A percentile compares a stretch with the other conserved stretches of the same genome.
Conservation (phyloP, 306 rosid species). For the Astragalus glycyphyllos region DNA sequence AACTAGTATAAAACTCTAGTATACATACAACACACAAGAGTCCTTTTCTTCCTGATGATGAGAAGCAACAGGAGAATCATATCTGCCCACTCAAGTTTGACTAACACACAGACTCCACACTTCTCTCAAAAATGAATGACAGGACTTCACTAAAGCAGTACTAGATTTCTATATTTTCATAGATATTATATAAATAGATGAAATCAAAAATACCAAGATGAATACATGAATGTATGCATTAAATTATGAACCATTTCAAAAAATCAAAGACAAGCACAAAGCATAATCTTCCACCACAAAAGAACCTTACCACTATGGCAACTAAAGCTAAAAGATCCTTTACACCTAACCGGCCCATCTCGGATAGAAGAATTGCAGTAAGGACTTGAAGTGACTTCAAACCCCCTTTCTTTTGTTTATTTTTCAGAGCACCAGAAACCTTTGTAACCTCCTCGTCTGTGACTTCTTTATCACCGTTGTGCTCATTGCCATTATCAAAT, state of each 20-base stretch:
- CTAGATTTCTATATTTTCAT: not conserved
- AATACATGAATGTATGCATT: constrained; percentile 21
- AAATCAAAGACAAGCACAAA: constrained; percentile 22
- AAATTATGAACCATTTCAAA: constrained; percentile 10
- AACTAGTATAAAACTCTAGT: constrained; percentile 24
- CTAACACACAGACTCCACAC: constrained; percentile 17
- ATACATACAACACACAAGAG: not conserved
- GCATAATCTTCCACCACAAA: constrained; percentile 35
- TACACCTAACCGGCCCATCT: constrained; percentile 77
- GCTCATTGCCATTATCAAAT: constrained; percentile 62
- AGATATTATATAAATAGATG: constrained; percentile 12
- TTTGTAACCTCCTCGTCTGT: constrained; percentile 39
- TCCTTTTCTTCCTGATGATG: constrained; percentile 3
- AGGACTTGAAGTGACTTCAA: constrained; percentile 82
- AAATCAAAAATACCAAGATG: constrained; percentile 27
- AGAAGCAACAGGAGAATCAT: constrained; percentile 37
- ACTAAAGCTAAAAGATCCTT: constrained; percentile 73
- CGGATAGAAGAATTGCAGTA: constrained; percentile 80
- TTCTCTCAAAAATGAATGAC: constrained; percentile 1
- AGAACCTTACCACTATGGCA: constrained; percentile 72
- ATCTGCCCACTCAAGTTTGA: constrained; percentile 9
- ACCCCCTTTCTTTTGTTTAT: constrained; percentile 67
- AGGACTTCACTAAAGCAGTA: not conserved
- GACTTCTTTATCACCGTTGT: constrained; percentile 47
- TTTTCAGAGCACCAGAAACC: constrained; percentile 46